phyloP scores from a whole-genome alignment of 106 monocot genomes.

The Dioscorea alata region DNA sequence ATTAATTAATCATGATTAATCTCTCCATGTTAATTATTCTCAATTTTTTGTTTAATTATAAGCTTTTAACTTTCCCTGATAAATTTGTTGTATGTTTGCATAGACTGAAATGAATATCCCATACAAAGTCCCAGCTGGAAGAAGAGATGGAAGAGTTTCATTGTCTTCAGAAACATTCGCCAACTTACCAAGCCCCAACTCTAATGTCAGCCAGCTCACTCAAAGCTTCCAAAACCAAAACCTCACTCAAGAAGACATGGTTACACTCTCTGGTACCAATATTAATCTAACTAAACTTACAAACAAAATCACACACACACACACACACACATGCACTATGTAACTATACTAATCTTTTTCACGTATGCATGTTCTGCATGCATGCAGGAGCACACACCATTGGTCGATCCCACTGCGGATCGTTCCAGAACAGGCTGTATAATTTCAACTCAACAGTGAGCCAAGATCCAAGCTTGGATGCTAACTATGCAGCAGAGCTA shows the following conservation, averaged over 20 bases:
- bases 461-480: constrained; percentile 35
- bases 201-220: constrained; percentile 25
- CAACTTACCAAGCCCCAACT: constrained; percentile 25
- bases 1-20: too few species aligned
- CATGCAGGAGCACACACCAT: constrained; percentile 36
- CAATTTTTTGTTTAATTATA: too few species aligned
- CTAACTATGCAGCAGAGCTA: constrained; percentile 22
- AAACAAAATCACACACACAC: neutral
- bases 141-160: constrained; percentile 50
- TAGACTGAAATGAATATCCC: too few species aligned
- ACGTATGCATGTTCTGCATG: too few species aligned
- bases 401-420: constrained; percentile 30
- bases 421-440: constrained; percentile 35
- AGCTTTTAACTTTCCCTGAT: too few species aligned
- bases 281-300: too few species aligned
- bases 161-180: constrained; percentile 23
- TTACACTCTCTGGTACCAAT: constrained; percentile 35
- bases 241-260: constrained; percentile 42
- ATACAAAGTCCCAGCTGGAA: constrained; percentile 30
- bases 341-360: too few species aligned
- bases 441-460: constrained; percentile 23
- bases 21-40: too few species aligned
- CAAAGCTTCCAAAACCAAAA: constrained; percentile 28
- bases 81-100: too few species aligned
- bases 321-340: neutral